Evolutionary conservation across 306 rosid genomes (phyloP).

Genomic region (Luffa acutangula): DNA sequence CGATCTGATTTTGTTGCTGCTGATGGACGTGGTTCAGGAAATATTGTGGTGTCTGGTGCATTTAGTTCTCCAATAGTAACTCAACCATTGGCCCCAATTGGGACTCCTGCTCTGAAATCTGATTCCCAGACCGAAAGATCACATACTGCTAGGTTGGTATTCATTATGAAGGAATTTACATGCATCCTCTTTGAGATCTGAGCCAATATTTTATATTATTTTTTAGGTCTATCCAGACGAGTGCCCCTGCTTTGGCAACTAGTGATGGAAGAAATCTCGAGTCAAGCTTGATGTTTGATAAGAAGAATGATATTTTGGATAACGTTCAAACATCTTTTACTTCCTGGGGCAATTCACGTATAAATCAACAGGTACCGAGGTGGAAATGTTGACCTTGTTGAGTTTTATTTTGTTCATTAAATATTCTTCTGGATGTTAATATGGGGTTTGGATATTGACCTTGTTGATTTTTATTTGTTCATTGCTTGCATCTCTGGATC

Average conservation of each 20-base stretch:
- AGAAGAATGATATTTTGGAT: constrained; percentile 56
- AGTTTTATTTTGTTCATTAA: neutral
- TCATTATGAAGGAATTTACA: constrained; percentile 1
- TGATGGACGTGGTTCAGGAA: constrained; percentile 35
- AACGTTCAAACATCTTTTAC: constrained; percentile 53
- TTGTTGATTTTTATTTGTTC: neutral
- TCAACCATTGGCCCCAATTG: constrained; percentile 81
- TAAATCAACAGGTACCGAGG: constrained; percentile 67
- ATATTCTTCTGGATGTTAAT: neutral
- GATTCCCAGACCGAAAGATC: constrained; percentile 61
- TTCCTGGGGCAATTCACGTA: constrained; percentile 60
- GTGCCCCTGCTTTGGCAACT: constrained; percentile 29
- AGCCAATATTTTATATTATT: constrained; percentile 7
- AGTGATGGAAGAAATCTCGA: constrained; percentile 36
- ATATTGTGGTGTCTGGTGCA: constrained; percentile 50
- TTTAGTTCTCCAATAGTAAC: constrained; percentile 39
- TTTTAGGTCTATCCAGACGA: constrained; percentile 50
- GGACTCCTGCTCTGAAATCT: constrained; percentile 76
- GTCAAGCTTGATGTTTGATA: constrained; percentile 41
- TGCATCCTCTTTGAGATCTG: neutral
- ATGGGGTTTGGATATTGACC: neutral
- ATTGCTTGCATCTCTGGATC: neutral
- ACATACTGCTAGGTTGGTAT: constrained; percentile 44
- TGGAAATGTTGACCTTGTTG: neutral
- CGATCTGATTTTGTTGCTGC: constrained; percentile 36